These are phyloP conservation scores for Clavispora fructus DNA, from an alignment of 805 yeast species.

Conservation along the genomic window DNA sequence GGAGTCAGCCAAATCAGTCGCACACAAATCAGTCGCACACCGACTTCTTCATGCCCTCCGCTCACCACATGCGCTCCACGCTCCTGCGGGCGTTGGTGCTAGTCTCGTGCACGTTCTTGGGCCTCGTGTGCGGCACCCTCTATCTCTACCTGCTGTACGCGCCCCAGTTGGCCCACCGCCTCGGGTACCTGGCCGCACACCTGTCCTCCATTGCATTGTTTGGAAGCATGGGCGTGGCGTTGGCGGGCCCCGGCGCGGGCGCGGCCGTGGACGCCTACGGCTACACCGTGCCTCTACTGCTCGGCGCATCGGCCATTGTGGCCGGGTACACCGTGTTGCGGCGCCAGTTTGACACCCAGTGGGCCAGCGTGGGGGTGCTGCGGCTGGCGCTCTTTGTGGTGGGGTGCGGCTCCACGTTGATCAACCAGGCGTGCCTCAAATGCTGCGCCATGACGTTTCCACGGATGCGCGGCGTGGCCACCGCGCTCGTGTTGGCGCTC, in stretches of 20 bases:
- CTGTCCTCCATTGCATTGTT: slow-evolving; percentile 60
- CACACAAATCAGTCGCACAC: not conserved
- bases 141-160: slow-evolving; percentile 74
- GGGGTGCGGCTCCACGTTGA: slow-evolving; percentile 67
- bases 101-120: slow-evolving; percentile 30
- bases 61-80: slow-evolving; percentile 10
- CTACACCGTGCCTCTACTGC: slow-evolving; percentile 45
- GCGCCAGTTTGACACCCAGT: slow-evolving; percentile 40
- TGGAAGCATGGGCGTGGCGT: slow-evolving; percentile 62
- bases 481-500: slow-evolving; percentile 68
- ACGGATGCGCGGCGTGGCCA: slow-evolving; percentile 62
- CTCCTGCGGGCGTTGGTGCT: slow-evolving; percentile 18
- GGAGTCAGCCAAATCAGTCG: no score
- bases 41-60: not conserved
- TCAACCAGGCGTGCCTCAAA: slow-evolving; percentile 61
- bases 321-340: slow-evolving; percentile 55
- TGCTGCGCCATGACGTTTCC: slow-evolving; percentile 73
- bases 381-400: slow-evolving; percentile 46
- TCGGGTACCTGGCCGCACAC: slow-evolving; percentile 56
- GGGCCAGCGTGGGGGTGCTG: slow-evolving; percentile 37
- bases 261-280: slow-evolving; percentile 58
- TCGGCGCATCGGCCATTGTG: slow-evolving; percentile 47
- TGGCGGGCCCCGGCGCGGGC: slow-evolving; percentile 67
- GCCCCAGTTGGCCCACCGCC: slow-evolving; percentile 62
- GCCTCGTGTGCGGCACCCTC: slow-evolving; percentile 66